These are phyloP conservation scores for Globisporangium takayamanum DNA, from an alignment of 352 stramenopile genomes.

Conservation along the genomic window DNA sequence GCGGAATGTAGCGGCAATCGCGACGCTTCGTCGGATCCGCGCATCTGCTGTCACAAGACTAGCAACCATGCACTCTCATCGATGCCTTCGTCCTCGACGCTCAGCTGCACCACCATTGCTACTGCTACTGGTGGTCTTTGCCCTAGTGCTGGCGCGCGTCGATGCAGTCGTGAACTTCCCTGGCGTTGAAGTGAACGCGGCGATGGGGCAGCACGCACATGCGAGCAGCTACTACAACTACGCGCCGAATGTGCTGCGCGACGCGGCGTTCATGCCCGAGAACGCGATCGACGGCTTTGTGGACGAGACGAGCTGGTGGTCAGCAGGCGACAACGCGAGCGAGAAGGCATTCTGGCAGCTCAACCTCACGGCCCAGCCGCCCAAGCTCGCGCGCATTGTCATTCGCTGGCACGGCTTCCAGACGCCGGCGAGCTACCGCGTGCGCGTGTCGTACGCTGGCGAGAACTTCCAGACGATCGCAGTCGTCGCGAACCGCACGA, in stretches of 20 bases:
- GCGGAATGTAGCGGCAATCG: too few species aligned
- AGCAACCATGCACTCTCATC: too few species aligned
- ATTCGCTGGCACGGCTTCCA: constrained; percentile 77
- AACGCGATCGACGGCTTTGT: constrained; percentile 73
- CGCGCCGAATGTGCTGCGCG: constrained; percentile 46
- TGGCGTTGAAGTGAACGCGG: constrained; percentile 62
- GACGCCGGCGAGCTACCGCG: constrained; percentile 39
- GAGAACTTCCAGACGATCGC: constrained; percentile 56
- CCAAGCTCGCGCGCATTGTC: constrained; percentile 47
- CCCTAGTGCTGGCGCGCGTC: not conserved
- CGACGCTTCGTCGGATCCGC: too few species aligned
- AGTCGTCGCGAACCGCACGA: constrained; percentile 29
- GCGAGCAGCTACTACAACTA: constrained; percentile 79
- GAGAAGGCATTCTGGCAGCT: constrained; percentile 67
- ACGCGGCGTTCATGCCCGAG: constrained; percentile 48
- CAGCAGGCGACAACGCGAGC: constrained; percentile 31
- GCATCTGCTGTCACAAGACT: too few species aligned
- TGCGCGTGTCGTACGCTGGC: constrained; percentile 58
- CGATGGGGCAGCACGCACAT: constrained; percentile 36
- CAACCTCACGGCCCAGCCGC: constrained; percentile 47
- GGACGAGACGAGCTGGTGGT: constrained; percentile 76
- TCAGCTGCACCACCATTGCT: not conserved
- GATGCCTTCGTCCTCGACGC: too few species aligned
- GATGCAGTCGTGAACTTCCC: constrained; percentile 47
- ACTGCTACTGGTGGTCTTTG: constrained; percentile 3